A percentile compares a stretch with the other conserved stretches of the same genome.
phyloP scores from a whole-genome alignment of 495 filamentous ascomycete species.

The Xylaria palmicola region DNA sequence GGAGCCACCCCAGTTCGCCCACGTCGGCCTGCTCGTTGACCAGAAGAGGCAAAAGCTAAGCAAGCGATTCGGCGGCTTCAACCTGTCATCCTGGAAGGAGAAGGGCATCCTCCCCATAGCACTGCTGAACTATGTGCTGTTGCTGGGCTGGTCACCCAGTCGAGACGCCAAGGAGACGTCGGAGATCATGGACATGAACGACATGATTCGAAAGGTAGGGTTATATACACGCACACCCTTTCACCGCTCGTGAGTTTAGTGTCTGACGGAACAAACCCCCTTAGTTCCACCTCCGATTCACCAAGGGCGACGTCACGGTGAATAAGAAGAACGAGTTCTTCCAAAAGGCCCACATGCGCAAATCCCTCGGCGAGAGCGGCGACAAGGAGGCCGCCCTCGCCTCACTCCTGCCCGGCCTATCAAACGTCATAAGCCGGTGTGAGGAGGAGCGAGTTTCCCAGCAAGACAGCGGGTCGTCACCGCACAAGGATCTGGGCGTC shows the following conservation, averaged over 20 bases:
- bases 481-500: constrained; percentile 6
- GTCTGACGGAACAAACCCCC: no score
- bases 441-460: neutral
- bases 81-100: constrained; percentile 67
- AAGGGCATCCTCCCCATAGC: constrained; percentile 69
- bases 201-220: constrained; percentile 68
- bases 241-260: neutral
- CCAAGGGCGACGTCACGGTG: constrained; percentile 83
- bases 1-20: constrained; percentile 78
- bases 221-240: neutral
- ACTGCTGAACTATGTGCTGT: constrained; percentile 77
- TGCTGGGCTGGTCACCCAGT: constrained; percentile 83
- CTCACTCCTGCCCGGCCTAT: neutral
- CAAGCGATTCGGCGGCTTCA: constrained; percentile 75
- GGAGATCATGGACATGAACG: constrained; percentile 68
- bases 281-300: constrained; percentile 82
- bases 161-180: constrained; percentile 39
- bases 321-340: constrained; percentile 79
- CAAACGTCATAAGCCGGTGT: neutral
- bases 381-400: neutral
- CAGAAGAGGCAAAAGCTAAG: constrained; percentile 77
- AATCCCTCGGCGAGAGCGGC: constrained; percentile 12
- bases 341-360: constrained; percentile 64
- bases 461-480: neutral
- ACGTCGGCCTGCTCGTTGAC: constrained; percentile 84